phyloP scores from a whole-genome alignment of 1,139 yeast species.

The Pichia sp. region DNA sequence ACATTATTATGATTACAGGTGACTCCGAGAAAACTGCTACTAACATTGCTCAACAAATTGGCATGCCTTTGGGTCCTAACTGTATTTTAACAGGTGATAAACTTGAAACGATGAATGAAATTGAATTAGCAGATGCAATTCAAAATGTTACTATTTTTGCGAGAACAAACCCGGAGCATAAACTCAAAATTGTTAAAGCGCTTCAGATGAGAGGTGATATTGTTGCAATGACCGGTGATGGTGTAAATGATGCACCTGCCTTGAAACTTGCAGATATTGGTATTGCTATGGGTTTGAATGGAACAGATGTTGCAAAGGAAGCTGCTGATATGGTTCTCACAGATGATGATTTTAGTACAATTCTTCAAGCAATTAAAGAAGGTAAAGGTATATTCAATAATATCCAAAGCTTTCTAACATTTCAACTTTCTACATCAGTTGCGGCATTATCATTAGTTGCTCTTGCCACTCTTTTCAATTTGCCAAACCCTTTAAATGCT shows the following conservation, averaged over 20 bases:
- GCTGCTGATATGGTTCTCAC: conserved; percentile 97
- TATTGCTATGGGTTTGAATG: conserved; percentile 93
- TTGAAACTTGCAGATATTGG: conserved; percentile 95
- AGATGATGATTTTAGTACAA: conserved; percentile 93
- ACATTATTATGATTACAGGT: conserved; percentile 95
- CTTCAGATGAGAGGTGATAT: conserved; percentile 88
- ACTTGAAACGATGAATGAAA: conserved; percentile 63
- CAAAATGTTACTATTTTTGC: conserved; percentile 87
- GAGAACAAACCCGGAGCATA: conserved; percentile 94
- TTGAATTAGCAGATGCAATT: conserved; percentile 64
- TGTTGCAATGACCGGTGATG: conserved; percentile 99
- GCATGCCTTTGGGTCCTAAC: conserved; percentile 67
- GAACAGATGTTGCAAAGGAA: conserved; percentile 97
- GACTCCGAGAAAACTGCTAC: conserved; percentile 91
- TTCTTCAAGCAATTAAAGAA: conserved; percentile 86
- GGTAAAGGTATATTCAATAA: conserved; percentile 95
- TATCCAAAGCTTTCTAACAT: conserved; percentile 87
- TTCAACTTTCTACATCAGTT: conserved; percentile 90
- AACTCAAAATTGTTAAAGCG: conserved; percentile 84
- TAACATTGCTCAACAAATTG: conserved; percentile 84
- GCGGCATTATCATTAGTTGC: conserved; percentile 91
- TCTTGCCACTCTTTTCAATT: conserved; percentile 72
- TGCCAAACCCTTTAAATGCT: conserved; percentile 95
- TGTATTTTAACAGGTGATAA: conserved; percentile 80
- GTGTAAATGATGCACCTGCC: conserved; percentile 99